phyloP scores from a whole-genome alignment of 345 rosid genomes.

The Psidium friedrichsthalianum region DNA sequence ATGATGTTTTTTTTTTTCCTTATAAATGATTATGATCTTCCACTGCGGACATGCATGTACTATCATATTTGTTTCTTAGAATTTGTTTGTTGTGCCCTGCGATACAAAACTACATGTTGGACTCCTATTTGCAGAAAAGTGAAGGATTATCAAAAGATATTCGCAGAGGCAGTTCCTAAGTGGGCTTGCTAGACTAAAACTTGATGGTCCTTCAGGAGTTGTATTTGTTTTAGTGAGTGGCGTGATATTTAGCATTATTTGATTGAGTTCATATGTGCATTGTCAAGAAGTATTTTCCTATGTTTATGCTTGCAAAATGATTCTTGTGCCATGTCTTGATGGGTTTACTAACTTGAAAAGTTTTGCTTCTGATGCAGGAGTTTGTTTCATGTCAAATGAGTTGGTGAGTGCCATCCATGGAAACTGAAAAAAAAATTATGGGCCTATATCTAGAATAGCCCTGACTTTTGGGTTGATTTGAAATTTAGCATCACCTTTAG shows the following conservation, averaged over 20 bases:
- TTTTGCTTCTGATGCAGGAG: constrained; percentile 39
- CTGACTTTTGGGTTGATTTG: background rate
- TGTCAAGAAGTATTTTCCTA: background rate
- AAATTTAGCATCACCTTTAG: background rate
- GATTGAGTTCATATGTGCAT: background rate
- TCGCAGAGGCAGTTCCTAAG: background rate
- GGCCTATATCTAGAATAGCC: background rate
- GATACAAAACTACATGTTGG: background rate
- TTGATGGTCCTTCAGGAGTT: background rate
- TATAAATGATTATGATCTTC: background rate
- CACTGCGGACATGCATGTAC: background rate
- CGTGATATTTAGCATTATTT: background rate
- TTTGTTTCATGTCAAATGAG: constrained; percentile 93
- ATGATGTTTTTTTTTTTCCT: background rate
- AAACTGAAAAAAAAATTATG: background rate
- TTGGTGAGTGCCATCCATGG: constrained; percentile 40
- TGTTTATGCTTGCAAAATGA: background rate
- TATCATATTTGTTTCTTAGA: background rate
- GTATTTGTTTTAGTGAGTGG: background rate
- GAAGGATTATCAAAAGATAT: background rate
- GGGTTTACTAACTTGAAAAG: background rate
- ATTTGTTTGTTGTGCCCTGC: background rate
- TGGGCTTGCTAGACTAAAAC: background rate
- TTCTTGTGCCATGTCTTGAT: background rate
- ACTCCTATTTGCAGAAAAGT: background rate